Base-by-base conservation (phyloP, 192 early-diverging fungal species). In the Phlyctochytrium planicorne region DNA sequence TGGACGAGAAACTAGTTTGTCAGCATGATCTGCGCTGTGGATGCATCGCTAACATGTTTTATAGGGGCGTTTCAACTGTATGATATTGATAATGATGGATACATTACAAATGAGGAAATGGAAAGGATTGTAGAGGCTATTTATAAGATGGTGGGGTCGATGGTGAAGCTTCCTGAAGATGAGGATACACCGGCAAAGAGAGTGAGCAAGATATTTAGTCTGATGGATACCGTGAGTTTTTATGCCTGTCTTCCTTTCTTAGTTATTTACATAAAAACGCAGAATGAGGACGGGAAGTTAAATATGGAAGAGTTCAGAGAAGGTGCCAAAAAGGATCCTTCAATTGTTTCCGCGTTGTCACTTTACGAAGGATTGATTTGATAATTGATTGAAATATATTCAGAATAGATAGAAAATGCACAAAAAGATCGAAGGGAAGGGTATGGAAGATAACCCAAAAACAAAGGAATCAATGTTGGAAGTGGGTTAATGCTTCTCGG, bases 71-170 rank as follows among this genome's bases (percentile, higher is more conserved):
- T 94, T 72, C 88, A 87, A 76, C 78, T 97, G 68, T 97, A 95
- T 66, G 95, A 97, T 76, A 91, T 94, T 52, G 88, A 97, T 69
- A 82, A 91, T 63, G 92, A 97, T 74, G 89, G 92, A 23, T 85
- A 81, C 71, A 93, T 97, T 64, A 90, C 91, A 17, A 84, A 87
- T 33, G 90, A 90, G 20, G 95, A 97, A 80, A 94, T 97, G 95
- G 66, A 91, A 34, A 77, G 78, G 62, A 92, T 97, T 56, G 93
- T 95, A n/a, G 91, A 94, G 62, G 91, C 95, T 10, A 94, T 97
- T 60, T 97, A 95, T 77, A 90, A 89, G 63, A 94, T 94, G 91
- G 92, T 97, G 0, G 93, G 93, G 3, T 90, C 84, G 71, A 94
- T 92, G 89, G 89, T 93, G 36, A 91, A 93, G 68, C 77, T 95